Evolutionary conservation across 192 early-diverging fungal species (phyloP), one percentile per base, ranked within the genome.

Genomic region (Backusella morwellensis): DNA sequence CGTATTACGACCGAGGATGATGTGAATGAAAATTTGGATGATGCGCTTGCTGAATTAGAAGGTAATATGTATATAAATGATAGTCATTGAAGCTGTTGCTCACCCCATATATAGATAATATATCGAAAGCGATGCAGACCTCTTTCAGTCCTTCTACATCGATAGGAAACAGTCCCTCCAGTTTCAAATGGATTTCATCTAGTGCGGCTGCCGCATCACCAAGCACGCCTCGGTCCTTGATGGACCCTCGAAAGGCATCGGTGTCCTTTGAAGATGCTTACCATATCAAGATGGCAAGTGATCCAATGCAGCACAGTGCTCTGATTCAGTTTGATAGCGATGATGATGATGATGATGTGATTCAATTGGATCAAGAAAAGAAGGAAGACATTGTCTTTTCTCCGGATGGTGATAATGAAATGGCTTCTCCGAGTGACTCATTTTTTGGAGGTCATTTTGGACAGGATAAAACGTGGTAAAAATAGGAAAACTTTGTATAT

Each of bases 251-350:
- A 38, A 67, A 34, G 12, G 35, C 85, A 50, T 79, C 85, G 2
- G 38, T 88, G 6, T 90, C 88, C 1, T 90, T 90, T 83, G 88
- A 90, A 70, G 88, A 90, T 67, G 88, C 88, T 3, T 85, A 85
- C 35, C 66, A 85, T 47, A 85, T 90, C 63, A 86, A 81, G 19
- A 76, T 83, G 70, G 81, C 78, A n/a, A 72, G 81, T 19, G 75
- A 76, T 4, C 68, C 80, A 17, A 75, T 63, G 17, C 70, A 75
- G 29, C 44, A 73, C 34, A 80, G 79, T 35, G 67, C 79, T 35
- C 35, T 80, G 5, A 80, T 80, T 56, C 73, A 70, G n/a, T 80
- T 80, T 73, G 79, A 80, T 26, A 36, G 35, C 23, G 76, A 77
- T 32, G 54, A 56, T 7, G 56, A 63, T 59, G 76, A 71, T 6